Evolutionary conservation across 116 monocot species (phyloP).

Genomic region (Papilionanthe hybrid): DNA sequence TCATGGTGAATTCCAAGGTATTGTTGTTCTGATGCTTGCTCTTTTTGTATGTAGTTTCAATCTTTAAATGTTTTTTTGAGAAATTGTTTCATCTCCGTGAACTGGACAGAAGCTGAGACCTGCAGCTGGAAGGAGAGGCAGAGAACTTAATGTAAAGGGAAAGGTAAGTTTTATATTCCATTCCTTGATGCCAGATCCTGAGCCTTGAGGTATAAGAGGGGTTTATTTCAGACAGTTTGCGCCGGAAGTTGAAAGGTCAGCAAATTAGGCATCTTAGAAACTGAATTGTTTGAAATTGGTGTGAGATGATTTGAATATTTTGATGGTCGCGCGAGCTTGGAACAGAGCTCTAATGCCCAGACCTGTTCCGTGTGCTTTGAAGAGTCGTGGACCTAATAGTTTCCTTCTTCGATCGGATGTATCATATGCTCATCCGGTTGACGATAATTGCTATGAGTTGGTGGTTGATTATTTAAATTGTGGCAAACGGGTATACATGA

Average conservation of each 20-base stretch:
- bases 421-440: neutral
- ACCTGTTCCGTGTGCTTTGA: neutral
- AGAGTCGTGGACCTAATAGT: too few relatives aligned
- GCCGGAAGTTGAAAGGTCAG: neutral
- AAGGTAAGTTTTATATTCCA: slow-evolving; percentile 30
- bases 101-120: slow-evolving; percentile 5
- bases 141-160: slow-evolving; percentile 19
- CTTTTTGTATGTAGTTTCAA: neutral
- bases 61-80: neutral
- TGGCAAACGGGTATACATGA: neutral
- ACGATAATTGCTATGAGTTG: neutral
- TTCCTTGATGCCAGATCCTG: neutral
- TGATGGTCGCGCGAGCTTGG: neutral
- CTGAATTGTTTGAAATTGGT: neutral
- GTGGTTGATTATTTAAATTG: neutral
- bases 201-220: neutral
- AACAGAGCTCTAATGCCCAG: neutral
- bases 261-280: neutral
- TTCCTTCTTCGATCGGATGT: neutral
- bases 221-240: neutral
- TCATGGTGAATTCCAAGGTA: slow-evolving; percentile 29
- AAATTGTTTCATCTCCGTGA: neutral
- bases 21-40: neutral
- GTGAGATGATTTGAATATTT: neutral
- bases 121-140: slow-evolving; percentile 21